These are phyloP conservation scores for Penicillium robsamsonii DNA, from an alignment of 495 filamentous ascomycete species.

Conservation along the genomic window DNA sequence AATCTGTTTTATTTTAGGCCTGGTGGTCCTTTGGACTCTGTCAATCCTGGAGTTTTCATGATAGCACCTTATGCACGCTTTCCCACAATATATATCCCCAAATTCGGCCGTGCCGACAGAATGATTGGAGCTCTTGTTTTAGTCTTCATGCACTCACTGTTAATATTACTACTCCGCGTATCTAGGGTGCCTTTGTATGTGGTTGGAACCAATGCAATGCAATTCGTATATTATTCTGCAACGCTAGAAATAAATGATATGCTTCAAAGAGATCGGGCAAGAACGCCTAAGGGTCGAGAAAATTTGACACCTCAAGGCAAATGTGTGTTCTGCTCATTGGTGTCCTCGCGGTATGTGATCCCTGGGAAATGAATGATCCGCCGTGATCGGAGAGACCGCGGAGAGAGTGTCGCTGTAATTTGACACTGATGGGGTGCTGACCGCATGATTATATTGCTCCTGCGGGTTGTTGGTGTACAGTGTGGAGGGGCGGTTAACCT, in stretches of 20 bases:
- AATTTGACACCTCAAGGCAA: not conserved
- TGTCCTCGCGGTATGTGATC: not conserved
- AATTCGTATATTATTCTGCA: not conserved
- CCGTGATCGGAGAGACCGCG: not conserved
- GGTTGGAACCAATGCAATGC: not conserved
- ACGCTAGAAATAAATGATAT: not conserved
- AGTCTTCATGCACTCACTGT: no score
- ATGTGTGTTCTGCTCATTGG: not conserved
- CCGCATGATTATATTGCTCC: not conserved
- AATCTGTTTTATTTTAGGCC: no score
- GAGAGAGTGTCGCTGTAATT: slow-evolving; percentile 2
- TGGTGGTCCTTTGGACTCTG: no score
- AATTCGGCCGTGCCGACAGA: no score
- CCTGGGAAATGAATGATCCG: not conserved
- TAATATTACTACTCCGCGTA: no score
- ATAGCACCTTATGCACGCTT: no score
- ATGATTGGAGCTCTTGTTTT: no score
- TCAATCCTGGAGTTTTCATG: no score
- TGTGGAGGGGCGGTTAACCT: not conserved
- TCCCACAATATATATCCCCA: no score
- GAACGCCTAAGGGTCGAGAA: not conserved
- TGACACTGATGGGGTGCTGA: not conserved
- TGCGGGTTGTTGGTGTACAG: slow-evolving; percentile 3
- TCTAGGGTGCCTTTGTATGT: no score
- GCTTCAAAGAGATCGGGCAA: not conserved